phyloP scores from a whole-genome alignment of 257 asterid species.

The Asclepias syriaca region DNA sequence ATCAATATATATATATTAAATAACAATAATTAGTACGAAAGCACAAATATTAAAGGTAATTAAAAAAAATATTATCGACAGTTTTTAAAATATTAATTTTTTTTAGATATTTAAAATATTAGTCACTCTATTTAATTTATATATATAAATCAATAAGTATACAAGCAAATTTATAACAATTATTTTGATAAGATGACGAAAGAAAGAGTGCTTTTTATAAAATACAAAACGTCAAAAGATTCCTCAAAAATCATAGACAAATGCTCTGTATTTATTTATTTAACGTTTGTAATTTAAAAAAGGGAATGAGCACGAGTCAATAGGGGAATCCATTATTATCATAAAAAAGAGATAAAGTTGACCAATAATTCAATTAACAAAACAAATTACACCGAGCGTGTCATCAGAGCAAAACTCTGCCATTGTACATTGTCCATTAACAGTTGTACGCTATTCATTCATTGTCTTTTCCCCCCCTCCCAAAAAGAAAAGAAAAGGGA shows the following conservation, averaged over 20 bases:
- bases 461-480: background rate
- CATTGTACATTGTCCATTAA: background rate
- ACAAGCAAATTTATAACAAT: too few relatives aligned
- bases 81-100: too few relatives aligned
- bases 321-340: background rate
- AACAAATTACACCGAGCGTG: background rate
- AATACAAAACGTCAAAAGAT: background rate
- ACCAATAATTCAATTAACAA: background rate
- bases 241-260: background rate
- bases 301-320: conserved; percentile 10
- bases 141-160: too few relatives aligned
- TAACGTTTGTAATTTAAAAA: background rate
- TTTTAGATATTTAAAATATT: too few relatives aligned
- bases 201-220: too few relatives aligned
- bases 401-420: background rate
- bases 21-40: background rate
- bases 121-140: too few relatives aligned
- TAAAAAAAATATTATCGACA: too few relatives aligned
- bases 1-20: too few relatives aligned
- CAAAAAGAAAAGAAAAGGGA: background rate
- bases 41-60: background rate
- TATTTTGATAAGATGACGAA: too few relatives aligned
- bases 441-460: background rate
- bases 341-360: background rate
- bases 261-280: background rate